Conservation (phyloP, 2,329 filamentous ascomycete species). For the Aspergillus awamori region DNA sequence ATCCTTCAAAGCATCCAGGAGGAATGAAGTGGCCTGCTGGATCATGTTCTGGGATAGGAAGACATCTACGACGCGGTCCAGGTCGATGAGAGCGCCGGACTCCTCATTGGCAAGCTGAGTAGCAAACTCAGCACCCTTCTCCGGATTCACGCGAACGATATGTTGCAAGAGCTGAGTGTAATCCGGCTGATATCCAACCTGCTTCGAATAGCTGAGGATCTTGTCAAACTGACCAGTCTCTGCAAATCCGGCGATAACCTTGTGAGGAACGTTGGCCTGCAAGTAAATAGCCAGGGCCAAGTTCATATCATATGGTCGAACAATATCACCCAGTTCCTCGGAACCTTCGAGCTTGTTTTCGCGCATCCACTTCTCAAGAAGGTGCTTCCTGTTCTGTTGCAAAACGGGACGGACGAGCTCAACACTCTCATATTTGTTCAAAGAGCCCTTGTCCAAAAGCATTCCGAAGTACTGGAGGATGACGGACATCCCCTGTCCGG, state of each 20-base stretch:
- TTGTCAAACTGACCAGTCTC: constrained; percentile 97
- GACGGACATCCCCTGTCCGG: constrained; percentile 75
- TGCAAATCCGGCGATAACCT: constrained; percentile 92
- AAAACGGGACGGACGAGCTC: constrained; percentile 92
- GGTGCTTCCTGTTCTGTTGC: constrained; percentile 88
- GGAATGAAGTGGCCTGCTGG: constrained; percentile 96
- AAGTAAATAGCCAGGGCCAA: constrained; percentile 88
- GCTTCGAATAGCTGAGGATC: constrained; percentile 86
- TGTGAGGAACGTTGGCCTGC: constrained; percentile 85
- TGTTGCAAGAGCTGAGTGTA: constrained; percentile 91
- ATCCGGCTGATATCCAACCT: constrained; percentile 89
- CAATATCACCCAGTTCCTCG: constrained; percentile 92
- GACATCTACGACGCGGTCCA: constrained; percentile 93
- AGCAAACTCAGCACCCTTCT: constrained; percentile 94
- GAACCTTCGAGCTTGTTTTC: constrained; percentile 96
- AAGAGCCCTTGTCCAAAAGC: constrained; percentile 88
- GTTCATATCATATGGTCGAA: constrained; percentile 84
- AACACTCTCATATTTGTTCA: constrained; percentile 92
- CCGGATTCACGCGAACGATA: constrained; percentile 85
- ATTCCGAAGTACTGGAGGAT: constrained; percentile 98
- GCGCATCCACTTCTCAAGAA: constrained; percentile 96
- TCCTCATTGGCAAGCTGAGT: constrained; percentile 89
- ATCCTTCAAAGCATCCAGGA: constrained; percentile 91
- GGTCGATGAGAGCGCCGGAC: constrained; percentile 81
- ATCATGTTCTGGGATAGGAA: constrained; percentile 98